A percentile compares a stretch with the other conserved stretches of the same genome.
Evolutionary conservation across 1,139 yeast species (phyloP).

Genomic region (Yamadazyma membranifaciens): DNA sequence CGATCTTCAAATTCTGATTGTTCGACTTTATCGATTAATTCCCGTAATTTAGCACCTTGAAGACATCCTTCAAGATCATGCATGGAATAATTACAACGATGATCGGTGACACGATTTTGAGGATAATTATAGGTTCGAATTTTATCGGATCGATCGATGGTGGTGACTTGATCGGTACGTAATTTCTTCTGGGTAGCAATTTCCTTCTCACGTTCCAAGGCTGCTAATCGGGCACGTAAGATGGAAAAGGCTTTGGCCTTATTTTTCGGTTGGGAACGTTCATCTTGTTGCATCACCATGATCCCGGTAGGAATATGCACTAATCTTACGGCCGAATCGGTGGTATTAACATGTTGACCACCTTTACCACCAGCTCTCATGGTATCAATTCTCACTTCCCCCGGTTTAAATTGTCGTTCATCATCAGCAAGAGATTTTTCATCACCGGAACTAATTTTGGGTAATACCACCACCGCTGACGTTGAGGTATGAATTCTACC

Average conservation of each 20-base stretch:
- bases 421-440: constrained; percentile 55
- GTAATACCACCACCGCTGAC: constrained; percentile 91
- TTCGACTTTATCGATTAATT: constrained; percentile 40
- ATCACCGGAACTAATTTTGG: constrained; percentile 66
- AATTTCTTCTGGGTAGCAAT: constrained; percentile 63
- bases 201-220: constrained; percentile 65
- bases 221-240: constrained; percentile 80
- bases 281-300: constrained; percentile 89
- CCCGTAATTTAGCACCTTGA: constrained; percentile 68
- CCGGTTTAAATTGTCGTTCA: constrained; percentile 77
- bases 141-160: constrained; percentile 90
- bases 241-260: constrained; percentile 92
- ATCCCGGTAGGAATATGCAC: constrained; percentile 93
- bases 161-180: constrained; percentile 79
- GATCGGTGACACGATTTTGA: constrained; percentile 92
- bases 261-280: constrained; percentile 90
- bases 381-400: constrained; percentile 87
- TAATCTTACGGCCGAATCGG: constrained; percentile 93
- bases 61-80: constrained; percentile 82
- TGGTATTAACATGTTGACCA: constrained; percentile 97
- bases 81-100: constrained; percentile 75
- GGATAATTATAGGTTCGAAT: constrained; percentile 91
- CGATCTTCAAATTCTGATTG: constrained; percentile 28
- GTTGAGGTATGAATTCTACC: constrained; percentile 96
- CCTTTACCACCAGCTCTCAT: constrained; percentile 98